Evolutionary conservation across 2,329 filamentous ascomycete genomes (phyloP).

Genomic region (Aspergillus pseudoglaucus): DNA sequence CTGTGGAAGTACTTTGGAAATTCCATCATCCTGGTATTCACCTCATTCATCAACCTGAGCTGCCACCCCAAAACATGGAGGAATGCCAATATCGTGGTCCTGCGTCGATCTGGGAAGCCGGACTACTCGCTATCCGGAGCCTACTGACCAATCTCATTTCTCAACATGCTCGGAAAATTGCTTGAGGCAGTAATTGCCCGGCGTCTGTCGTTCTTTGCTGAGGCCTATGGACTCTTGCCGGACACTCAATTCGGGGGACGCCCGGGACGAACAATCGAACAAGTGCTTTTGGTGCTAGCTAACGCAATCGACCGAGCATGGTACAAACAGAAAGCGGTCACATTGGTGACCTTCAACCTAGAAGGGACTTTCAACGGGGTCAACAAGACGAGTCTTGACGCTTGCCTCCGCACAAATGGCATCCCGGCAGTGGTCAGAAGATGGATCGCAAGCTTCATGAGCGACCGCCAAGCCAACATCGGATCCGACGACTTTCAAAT

Average conservation of each 20-base stretch:
- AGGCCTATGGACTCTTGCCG: slow-evolving; percentile 15
- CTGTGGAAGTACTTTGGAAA: no score
- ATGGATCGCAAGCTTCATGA: neutral
- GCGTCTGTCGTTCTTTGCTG: slow-evolving; percentile 11
- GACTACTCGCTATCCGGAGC: slow-evolving; percentile 18
- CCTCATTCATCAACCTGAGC: no score
- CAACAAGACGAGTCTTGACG: neutral
- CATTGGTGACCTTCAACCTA: neutral
- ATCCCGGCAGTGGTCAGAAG: neutral
- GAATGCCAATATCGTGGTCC: slow-evolving; percentile 18
- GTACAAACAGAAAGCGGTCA: neutral
- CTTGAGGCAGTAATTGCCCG: slow-evolving; percentile 13
- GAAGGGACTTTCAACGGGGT: neutral
- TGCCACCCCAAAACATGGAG: no score
- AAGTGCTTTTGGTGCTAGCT: slow-evolving; percentile 9
- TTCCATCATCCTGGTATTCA: no score
- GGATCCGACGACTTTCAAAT: neutral
- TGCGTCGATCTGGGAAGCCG: slow-evolving; percentile 19
- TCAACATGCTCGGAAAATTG: slow-evolving; percentile 17
- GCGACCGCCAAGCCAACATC: neutral
- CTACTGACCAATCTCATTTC: slow-evolving; percentile 21
- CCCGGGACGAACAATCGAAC: slow-evolving; percentile 11
- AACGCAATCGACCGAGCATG: neutral
- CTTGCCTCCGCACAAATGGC: neutral
- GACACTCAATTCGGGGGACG: slow-evolving; percentile 17